Evolutionary conservation across 2,329 filamentous ascomycete genomes (phyloP), one percentile per base, ranked within the genome.

Genomic region (Neofusicoccum sp.): DNA sequence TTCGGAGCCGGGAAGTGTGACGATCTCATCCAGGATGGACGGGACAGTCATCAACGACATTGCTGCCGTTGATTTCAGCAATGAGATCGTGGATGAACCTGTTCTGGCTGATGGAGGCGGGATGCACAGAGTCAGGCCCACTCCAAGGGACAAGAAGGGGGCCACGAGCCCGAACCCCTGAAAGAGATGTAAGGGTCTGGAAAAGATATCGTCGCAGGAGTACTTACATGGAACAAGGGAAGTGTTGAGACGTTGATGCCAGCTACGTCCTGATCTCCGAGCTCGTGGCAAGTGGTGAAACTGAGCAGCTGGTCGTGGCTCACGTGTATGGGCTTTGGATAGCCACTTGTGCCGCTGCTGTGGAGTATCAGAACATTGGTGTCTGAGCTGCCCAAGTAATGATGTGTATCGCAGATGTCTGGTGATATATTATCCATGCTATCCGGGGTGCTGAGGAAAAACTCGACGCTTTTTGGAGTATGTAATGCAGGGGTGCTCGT

Each of bases 11-110:
- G 62, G 34, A 0, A 66, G 44, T 8, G 12, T 6, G 12, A 64
- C 57, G 14, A 74, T 68, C 14, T 73, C 72, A 11, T 74, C 73
- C 3, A 75, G 65, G 12, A 74, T 71, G 44, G 65, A 69, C 6
- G 73, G 73, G 1, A 75, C 73, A 2, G 71, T 73, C 71, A 74
- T 72, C 43, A 74, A 58, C 3, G 71, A 71, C 38, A 62, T 62
- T 14, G 67, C 66, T 11, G 20, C 28, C 5, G 47, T 26, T 11
- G 0, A 63, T 59, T 65, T 58, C 38, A 73, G 60, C 9, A 73
- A 45, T 34, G 67, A 60, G 1, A 71, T 30, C 20, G 68, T 67
- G 3, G 68, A 68, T 4, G 59, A 44, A 8, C 65, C 65, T 24
- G 63, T 67, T 33, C 66, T 67, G 31, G 72, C 67, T 2, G 67